Evolutionary conservation across 441 rosid genomes (phyloP), one percentile per base, ranked within the genome.

Genomic region (Adansonia rubrostipa): DNA sequence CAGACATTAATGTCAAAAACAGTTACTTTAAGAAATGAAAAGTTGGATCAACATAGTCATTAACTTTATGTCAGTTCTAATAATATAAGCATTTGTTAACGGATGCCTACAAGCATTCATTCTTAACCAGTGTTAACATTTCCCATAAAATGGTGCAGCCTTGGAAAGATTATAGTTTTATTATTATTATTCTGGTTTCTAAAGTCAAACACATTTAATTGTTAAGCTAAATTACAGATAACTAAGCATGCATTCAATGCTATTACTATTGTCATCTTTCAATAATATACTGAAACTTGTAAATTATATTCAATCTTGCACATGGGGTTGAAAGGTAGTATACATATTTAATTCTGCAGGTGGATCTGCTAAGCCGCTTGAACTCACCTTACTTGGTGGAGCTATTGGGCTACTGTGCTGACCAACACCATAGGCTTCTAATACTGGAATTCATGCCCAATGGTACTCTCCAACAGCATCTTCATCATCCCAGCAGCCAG

Each of bases 371-470:
- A 13, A 89, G 97, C 85, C 88, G 93, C 76, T 83, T 93, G 82
- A 92, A 91, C 50, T 95, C 92, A 45, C 95, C 95, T 33, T 88
- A 91, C 79, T 79, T 95, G 81, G 97, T 92, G 81, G 92, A 92
- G 77, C 87, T 93, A 60, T 85, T 93, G 51, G 97, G 98, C 75
- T 95, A 93, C 57, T 95, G 98, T 85, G 97, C 98, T 44, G 98
- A 95, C 85, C 93, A 89, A 76, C 73, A 86, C 77, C 97, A 93
- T 62, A 89, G 99, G 77, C 85, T 95, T 65, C 83, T 95, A 0
- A 77, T 95, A 51, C 87, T 85, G 79, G 93, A 95, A 66, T 89
- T 82, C 84, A 92, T 93, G 97, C 87, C 94, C 6, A 89, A 88
- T 61, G 96, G 94, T 5, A 82, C 87, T 6, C 90, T 95, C 13